Conservation (phyloP, 2,329 filamentous ascomycete species). For the Calonectria leucothoes region DNA sequence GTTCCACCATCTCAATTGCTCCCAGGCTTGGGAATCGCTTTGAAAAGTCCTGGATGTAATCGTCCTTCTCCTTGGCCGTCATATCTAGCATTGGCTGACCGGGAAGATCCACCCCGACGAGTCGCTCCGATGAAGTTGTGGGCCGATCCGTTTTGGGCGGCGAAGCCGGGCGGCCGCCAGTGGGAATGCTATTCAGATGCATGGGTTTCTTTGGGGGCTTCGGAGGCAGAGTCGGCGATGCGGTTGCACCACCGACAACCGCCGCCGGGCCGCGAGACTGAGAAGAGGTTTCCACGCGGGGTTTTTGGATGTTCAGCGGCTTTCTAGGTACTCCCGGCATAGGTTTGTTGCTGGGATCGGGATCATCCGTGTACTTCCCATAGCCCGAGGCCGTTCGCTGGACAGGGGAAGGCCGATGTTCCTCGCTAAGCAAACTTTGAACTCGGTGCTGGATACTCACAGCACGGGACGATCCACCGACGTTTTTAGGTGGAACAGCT, state of each 20-base stretch:
- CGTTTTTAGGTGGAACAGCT: slow-evolving; percentile 62
- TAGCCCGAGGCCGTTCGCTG: slow-evolving; percentile 88
- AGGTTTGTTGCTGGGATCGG: slow-evolving; percentile 50
- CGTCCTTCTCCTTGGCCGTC: slow-evolving; percentile 69
- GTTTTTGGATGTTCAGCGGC: slow-evolving; percentile 53
- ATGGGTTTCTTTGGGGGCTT: slow-evolving; percentile 66
- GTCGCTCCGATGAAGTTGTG: slow-evolving; percentile 46
- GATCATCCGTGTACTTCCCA: slow-evolving; percentile 80
- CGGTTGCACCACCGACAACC: slow-evolving; percentile 22
- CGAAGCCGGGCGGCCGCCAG: slow-evolving; percentile 55
- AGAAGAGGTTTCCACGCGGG: slow-evolving; percentile 43
- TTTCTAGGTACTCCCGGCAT: slow-evolving; percentile 64
- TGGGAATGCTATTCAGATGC: slow-evolving; percentile 68
- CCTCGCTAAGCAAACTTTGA: slow-evolving; percentile 85
- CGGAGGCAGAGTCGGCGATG: slow-evolving; percentile 37
- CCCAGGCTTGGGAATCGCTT: slow-evolving; percentile 88
- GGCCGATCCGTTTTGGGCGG: slow-evolving; percentile 55
- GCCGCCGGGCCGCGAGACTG: slow-evolving; percentile 30
- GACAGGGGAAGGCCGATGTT: slow-evolving; percentile 67
- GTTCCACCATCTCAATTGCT: slow-evolving; percentile 89
- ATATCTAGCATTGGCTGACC: slow-evolving; percentile 65
- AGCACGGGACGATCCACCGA: slow-evolving; percentile 73
- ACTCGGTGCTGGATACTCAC: slow-evolving; percentile 93
- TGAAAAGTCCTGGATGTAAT: slow-evolving; percentile 78
- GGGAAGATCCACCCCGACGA: slow-evolving; percentile 59